These are phyloP conservation scores for Penicillium alfredii DNA, from an alignment of 495 filamentous ascomycete genomes.

Conservation along the genomic window DNA sequence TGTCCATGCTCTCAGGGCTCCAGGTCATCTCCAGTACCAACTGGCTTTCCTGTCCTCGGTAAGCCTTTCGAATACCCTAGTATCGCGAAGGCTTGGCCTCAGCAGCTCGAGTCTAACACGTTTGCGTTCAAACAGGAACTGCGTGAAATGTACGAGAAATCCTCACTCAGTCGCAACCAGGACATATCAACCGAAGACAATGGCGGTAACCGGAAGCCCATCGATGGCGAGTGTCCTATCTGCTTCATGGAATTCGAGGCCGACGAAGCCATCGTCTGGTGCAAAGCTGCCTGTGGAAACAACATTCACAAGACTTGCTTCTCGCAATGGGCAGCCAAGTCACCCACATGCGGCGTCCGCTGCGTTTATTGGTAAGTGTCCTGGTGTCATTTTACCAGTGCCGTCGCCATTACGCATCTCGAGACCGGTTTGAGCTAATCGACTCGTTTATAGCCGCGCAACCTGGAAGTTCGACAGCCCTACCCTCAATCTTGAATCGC, in stretches of 20 bases:
- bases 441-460: slow-evolving; percentile 42
- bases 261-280: slow-evolving; percentile 56
- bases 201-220: slow-evolving; percentile 50
- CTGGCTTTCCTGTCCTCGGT: slow-evolving; percentile 59
- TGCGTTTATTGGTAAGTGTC: slow-evolving; percentile 61
- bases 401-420: too few relatives aligned
- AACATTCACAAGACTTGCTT: slow-evolving; percentile 73
- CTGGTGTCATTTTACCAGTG: too few relatives aligned
- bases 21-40: slow-evolving; percentile 62
- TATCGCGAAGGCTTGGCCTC: too few relatives aligned
- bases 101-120: neutral
- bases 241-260: slow-evolving; percentile 65
- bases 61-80: too few relatives aligned
- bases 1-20: slow-evolving; percentile 58
- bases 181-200: slow-evolving; percentile 13
- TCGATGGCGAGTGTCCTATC: slow-evolving; percentile 75
- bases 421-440: too few relatives aligned
- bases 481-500: slow-evolving; percentile 35
- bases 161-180: slow-evolving; percentile 25
- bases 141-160: slow-evolving; percentile 34
- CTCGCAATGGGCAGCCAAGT: slow-evolving; percentile 59
- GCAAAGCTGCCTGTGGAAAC: slow-evolving; percentile 67
- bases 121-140: slow-evolving; percentile 47
- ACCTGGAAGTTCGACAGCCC: slow-evolving; percentile 54
- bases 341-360: slow-evolving; percentile 46